Evolutionary conservation across 2,329 filamentous ascomycete species (phyloP).

Genomic region (Rhinocladiella similis): DNA sequence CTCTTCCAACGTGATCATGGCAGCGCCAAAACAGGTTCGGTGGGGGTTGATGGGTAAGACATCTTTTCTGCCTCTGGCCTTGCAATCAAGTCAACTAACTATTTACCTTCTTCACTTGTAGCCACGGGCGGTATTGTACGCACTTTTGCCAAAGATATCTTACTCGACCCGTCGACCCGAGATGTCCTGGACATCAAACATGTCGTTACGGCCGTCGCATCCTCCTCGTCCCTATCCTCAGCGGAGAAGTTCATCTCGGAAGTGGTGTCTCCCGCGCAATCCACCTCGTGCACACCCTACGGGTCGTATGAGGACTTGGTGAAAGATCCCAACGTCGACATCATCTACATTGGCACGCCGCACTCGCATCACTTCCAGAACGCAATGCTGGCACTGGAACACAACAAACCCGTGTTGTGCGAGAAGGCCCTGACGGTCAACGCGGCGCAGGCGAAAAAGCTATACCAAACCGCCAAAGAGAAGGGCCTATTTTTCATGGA

Average conservation of each 20-base stretch:
- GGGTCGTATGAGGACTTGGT: constrained; percentile 82
- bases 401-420: constrained; percentile 84
- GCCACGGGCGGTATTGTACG: constrained; percentile 47
- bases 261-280: constrained; percentile 59
- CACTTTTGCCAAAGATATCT: constrained; percentile 74
- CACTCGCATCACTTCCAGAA: constrained; percentile 95
- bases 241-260: constrained; percentile 73
- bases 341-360: constrained; percentile 85
- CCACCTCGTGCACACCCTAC: constrained; percentile 66
- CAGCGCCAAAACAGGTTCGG: constrained; percentile 18
- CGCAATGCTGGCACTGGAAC: constrained; percentile 76
- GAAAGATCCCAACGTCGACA: constrained; percentile 74
- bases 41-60: constrained; percentile 28
- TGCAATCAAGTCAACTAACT: not conserved
- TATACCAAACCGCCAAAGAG: constrained; percentile 69
- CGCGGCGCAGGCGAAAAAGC: constrained; percentile 70
- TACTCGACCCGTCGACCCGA: constrained; percentile 69
- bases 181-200: constrained; percentile 72
- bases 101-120: constrained; percentile 24
- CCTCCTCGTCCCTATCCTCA: constrained; percentile 69
- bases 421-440: constrained; percentile 90
- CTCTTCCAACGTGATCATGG: constrained; percentile 1
- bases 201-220: constrained; percentile 75
- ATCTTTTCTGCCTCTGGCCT: not conserved
- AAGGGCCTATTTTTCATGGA: constrained; percentile 81